Evolutionary conservation across 164 flowering plant species (phyloP), one percentile per base, ranked within the genome.

Genomic region (Euptelea pleiosperma): DNA sequence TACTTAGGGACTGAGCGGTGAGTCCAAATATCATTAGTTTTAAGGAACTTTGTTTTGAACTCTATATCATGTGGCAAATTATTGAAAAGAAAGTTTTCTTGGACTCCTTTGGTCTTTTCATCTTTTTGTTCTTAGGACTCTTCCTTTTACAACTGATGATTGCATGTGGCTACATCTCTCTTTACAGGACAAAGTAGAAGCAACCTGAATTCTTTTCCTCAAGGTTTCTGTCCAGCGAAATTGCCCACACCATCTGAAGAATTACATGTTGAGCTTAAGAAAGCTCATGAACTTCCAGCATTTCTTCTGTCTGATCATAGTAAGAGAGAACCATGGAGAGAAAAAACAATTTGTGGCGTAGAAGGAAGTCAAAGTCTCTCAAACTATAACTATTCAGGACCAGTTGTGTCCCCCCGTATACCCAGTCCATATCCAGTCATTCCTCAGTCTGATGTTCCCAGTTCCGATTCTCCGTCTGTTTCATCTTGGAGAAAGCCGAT

Each of bases 131-230:
- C n/a, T n/a, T n/a, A n/a, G n/a, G n/a, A n/a, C n/a, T n/a, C n/a
- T n/a, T n/a, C n/a, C n/a, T n/a, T n/a, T n/a, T n/a, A n/a, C n/a
- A n/a, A n/a, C n/a, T n/a, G n/a, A n/a, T n/a, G n/a, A n/a, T n/a
- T n/a, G n/a, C n/a, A n/a, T n/a, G n/a, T n/a, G n/a, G 18, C n/a
- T n/a, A 26, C 35, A 28, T 30, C 39, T 19, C 3, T 21, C 19
- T 62, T 67, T 73, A 28, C 81, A 83, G 88, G 72, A 48, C 62
- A 60, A 62, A 51, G 36, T 14, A 64, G 54, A 60, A 52, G 46
- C 36, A 41, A 15, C 19, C 33, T 26, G 18, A 39, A 45, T 48
- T 52, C 67, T 26, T 34, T 49, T 12, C 15, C 33, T 42, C 55
- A 58, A 51, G 55, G 53, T 39, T 36, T 54, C 25, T 18, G 14